Evolutionary conservation across 805 yeast species (phyloP).

Genomic region (Citeromyces nyonsensis): DNA sequence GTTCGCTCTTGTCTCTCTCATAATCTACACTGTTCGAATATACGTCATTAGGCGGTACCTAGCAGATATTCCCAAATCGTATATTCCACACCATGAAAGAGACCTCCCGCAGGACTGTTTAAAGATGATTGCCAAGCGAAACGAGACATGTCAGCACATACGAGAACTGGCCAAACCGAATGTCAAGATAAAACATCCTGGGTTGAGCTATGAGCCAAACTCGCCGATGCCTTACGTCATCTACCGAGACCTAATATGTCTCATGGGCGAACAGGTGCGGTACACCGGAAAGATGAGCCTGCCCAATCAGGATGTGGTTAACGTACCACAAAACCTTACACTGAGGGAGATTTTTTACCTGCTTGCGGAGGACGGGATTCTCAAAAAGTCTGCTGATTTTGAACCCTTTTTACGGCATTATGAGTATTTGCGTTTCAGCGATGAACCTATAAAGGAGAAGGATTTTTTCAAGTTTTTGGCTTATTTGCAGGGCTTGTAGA

Average conservation of each 20-base stretch:
- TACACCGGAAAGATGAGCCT: conserved; percentile 24
- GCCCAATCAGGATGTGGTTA: conserved; percentile 12
- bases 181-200: conserved; percentile 29
- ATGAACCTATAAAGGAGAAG: conserved; percentile 35
- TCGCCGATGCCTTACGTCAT: conserved; percentile 13
- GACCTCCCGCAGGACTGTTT: conserved; percentile 38
- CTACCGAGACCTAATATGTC: conserved; percentile 42
- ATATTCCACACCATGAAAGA: conserved; percentile 50
- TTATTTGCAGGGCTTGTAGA: conserved; percentile 12
- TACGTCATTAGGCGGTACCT: conserved; percentile 39
- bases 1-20: conserved; percentile 31
- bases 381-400: conserved; percentile 19
- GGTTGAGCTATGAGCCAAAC: conserved; percentile 17
- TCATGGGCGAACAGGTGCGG: conserved; percentile 42
- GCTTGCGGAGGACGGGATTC: conserved; percentile 9
- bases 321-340: conserved; percentile 20
- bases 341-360: conserved; percentile 24
- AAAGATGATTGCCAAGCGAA: conserved; percentile 20
- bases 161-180: conserved; percentile 23
- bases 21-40: conserved; percentile 44
- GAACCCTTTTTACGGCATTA: conserved; percentile 18
- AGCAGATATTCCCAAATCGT: conserved; percentile 66
- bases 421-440: conserved; percentile 57
- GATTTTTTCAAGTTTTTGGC: conserved; percentile 48
- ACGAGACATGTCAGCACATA: conserved; percentile 24